Base-by-base conservation (phyloP, 192 early-diverging fungal species). In the Diversispora epigaea region DNA sequence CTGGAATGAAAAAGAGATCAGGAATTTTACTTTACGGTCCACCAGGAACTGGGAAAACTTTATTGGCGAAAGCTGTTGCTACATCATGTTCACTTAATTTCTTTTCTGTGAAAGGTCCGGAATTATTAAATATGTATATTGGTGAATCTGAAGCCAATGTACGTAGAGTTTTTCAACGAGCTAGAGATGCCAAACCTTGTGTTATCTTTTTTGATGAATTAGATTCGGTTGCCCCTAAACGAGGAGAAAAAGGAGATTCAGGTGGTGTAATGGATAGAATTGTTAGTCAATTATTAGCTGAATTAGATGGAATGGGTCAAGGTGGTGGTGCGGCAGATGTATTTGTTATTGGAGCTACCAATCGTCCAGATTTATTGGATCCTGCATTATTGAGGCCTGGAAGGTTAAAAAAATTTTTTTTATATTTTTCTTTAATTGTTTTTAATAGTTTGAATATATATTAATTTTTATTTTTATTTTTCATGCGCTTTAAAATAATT, bases 241-340 rank as follows among this genome's bases (percentile, higher is more conserved):
- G 98, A 72, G 98, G 98, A 17, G 94, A 96, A 72, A 96, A 97
- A 80, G 98, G 98, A 14, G 97, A 99, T 71, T 94, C 93, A 17
- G 98, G 98, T 15, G 98, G 98, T 52, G 98, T 98, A 32, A 99
- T 98, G 98, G 98, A 99, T 79, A 92, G 98, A 72, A 98, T 98
- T 79, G 97, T 99, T 39, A 91, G 89, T 76, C 98, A 99, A 83
- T 78, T 99, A 46, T 79, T 99, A 7, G 96, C 97, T 2, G 98
- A 99, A 75, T 84, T 99, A 75, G 98, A 99, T 77, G 96, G 94
- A 17, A 94, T 98, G 90, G 86, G 90, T 41, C 85, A 87, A 61
- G 82, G 81, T 21, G 79, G 81, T 8, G 89, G 86, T 3, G 77
- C 83, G 6, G 84, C 86, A 3, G 89, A 93, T 76, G 96, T 99